Percentiles rank a stretch among this genome's conserved stretches.
phyloP scores from a whole-genome alignment of 257 asterid genomes.

The Solanum appendiculatum region DNA sequence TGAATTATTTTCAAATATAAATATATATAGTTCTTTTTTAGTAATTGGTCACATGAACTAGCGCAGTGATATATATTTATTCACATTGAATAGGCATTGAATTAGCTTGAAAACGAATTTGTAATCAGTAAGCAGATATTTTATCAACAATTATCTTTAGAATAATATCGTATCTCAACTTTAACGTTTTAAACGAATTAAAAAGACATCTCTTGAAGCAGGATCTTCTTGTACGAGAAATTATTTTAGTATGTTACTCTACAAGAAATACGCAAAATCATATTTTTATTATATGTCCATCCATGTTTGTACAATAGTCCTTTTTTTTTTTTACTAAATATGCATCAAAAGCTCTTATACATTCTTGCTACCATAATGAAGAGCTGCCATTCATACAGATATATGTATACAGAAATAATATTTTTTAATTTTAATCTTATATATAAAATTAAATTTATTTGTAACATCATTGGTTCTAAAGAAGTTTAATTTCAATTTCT shows the following conservation, averaged over 20 bases:
- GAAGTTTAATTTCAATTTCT: neutral
- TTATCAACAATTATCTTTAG: neutral
- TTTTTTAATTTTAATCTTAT: neutral
- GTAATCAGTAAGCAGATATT: neutral
- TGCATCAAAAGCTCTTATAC: neutral
- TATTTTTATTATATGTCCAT: neutral
- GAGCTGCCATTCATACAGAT: neutral
- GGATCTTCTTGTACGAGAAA: no score
- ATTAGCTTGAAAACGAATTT: neutral
- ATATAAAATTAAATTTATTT: neutral
- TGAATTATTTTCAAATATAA: neutral
- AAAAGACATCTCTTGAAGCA: neutral
- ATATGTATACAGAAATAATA: neutral
- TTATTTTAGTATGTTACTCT: neutral
- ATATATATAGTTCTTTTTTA: neutral
- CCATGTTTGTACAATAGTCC: neutral
- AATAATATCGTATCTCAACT: neutral
- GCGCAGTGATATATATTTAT: no score
- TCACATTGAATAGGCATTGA: neutral
- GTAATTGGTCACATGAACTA: neutral
- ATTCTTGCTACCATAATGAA: neutral
- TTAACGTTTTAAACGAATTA: neutral
- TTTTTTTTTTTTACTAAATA: neutral
- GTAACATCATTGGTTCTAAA: neutral
- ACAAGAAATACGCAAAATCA: neutral